Base-by-base conservation (phyloP, 2,329 filamentous ascomycete species). In the Pseudogymnoascus sp. region DNA sequence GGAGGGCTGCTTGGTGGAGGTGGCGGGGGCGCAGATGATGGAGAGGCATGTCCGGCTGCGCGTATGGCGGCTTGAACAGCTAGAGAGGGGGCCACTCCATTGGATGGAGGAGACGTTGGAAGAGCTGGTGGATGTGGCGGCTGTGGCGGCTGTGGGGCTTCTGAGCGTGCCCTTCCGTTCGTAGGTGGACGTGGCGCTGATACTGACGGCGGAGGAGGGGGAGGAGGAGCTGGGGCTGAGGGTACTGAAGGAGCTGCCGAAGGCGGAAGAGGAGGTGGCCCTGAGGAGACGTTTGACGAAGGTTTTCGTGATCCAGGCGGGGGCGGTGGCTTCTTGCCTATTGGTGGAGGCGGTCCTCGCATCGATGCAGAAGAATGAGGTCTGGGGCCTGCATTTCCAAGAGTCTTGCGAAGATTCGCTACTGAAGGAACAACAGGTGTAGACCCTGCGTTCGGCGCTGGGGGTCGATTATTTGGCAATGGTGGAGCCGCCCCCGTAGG, bases 281-380 rank as follows among this genome's bases (percentile, higher is more conserved):
- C 76, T 17, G 79, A 75, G 74, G 73, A 13, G 29, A 77, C 1
- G 75, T 73, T 65, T 24, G 67, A 73, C 62, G 80, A 83, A 10
- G 83, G 82, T 69, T 86, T 85, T 66, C 84, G 78, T 61, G 79
- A 83, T 63, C 77, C 67, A 2, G 84, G 85, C 59, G 82, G 80
- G 41, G 84, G 83, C 26, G 85, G 84, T 36, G 83, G 84, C 70
- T 92, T 92, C 78, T 91, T 92, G 63, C 88, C 88, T 68, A 90
- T 81, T 5, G 87, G 88, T 10, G 89, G 89, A 31, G 91, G 91
- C 36, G 90, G 90, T 61, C 86, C 87, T 69, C 83, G 84, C 61
- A 80, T 77, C 67, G 81, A 77, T 36, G 79, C 76, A 17, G 84
- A 80, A 13, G 87, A 87, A 5, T 79, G 74, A 2, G 88, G 85